Evolutionary conservation across 768 basidiomycete species (phyloP).

Genomic region (Pleurotus giganteus): DNA sequence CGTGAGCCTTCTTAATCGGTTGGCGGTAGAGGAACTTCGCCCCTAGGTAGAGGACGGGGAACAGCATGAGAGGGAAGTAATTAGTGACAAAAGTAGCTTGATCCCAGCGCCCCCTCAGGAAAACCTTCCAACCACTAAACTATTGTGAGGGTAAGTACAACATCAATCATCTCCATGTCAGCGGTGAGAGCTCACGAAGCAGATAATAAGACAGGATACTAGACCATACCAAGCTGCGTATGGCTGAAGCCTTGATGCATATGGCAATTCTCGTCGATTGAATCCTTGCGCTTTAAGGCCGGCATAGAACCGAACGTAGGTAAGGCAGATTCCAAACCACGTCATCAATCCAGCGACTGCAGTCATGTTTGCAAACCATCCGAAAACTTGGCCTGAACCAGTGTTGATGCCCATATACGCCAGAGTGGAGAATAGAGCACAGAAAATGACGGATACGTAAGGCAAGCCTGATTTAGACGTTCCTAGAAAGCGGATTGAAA

Average conservation of each 20-base stretch:
- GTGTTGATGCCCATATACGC: constrained; percentile 77
- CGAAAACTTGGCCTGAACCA: constrained; percentile 73
- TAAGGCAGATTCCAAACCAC: constrained; percentile 77
- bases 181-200: constrained; percentile 47
- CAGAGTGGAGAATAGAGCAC: constrained; percentile 63
- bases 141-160: constrained; percentile 15
- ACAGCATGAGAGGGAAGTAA: constrained; percentile 69
- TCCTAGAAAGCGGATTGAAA: not conserved
- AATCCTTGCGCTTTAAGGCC: constrained; percentile 82
- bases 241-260: constrained; percentile 62
- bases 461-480: constrained; percentile 78
- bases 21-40: constrained; percentile 55
- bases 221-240: constrained; percentile 66
- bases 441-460: constrained; percentile 66
- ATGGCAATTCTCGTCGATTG: constrained; percentile 71
- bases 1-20: constrained; percentile 42
- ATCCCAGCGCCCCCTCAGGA: constrained; percentile 41
- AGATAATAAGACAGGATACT: constrained; percentile 45
- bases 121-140: constrained; percentile 45
- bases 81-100: constrained; percentile 77
- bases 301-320: constrained; percentile 81
- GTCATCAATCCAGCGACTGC: constrained; percentile 68
- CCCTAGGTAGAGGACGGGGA: constrained; percentile 71
- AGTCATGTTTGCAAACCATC: constrained; percentile 80
- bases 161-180: not conserved